These are phyloP conservation scores for Metarhizium rileyi DNA, from an alignment of 2,329 filamentous ascomycete genomes.

Conservation along the genomic window DNA sequence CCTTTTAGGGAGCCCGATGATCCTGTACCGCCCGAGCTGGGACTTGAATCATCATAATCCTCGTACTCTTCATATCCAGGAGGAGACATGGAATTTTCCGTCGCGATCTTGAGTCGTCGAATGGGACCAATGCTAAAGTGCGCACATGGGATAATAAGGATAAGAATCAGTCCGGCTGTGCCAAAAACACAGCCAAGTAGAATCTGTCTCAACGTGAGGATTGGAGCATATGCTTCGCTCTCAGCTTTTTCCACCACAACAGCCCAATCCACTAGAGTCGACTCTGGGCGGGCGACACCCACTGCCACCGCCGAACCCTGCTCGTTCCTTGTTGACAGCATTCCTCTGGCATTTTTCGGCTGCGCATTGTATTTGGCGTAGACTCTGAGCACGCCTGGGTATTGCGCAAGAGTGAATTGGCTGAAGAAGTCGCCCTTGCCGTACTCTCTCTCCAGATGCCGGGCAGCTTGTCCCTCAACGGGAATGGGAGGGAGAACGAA, in stretches of 20 bases:
- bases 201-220: constrained; percentile 65
- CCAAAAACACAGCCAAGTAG: constrained; percentile 79
- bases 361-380: constrained; percentile 40
- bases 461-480: constrained; percentile 28
- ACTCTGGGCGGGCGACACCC: constrained; percentile 66
- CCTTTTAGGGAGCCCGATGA: constrained; percentile 37
- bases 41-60: constrained; percentile 34
- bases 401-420: constrained; percentile 51
- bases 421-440: constrained; percentile 30
- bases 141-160: constrained; percentile 68
- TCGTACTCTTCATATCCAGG: constrained; percentile 45
- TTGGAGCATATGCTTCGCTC: constrained; percentile 65
- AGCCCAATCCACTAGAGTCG: constrained; percentile 67
- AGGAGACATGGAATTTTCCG: constrained; percentile 61
- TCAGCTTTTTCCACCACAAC: constrained; percentile 69
- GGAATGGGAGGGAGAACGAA: constrained; percentile 51
- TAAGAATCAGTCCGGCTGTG: constrained; percentile 60
- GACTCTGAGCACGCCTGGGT: constrained; percentile 51
- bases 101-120: constrained; percentile 63
- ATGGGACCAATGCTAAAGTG: constrained; percentile 78
- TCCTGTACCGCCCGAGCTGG: constrained; percentile 31
- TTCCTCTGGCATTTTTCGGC: constrained; percentile 57
- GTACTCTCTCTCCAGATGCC: constrained; percentile 31
- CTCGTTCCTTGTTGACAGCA: constrained; percentile 64
- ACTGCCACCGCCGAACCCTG: constrained; percentile 60